Evolutionary conservation across 768 basidiomycete genomes (phyloP).

Genomic region (Multifurca ochricompacta): DNA sequence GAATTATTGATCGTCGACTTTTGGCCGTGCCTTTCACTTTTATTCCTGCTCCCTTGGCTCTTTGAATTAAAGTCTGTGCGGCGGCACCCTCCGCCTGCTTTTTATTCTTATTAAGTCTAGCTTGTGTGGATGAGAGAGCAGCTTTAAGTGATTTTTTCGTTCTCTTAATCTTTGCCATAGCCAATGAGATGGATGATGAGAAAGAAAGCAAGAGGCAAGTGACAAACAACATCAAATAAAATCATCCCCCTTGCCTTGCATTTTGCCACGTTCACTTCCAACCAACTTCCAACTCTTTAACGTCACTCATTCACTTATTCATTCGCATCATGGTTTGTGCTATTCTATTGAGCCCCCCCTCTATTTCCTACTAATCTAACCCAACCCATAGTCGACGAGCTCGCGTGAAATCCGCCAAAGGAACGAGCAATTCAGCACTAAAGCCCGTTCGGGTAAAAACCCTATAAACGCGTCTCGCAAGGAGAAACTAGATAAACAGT

Average conservation of each 20-base stretch:
- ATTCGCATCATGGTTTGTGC: not conserved
- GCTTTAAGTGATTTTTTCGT: slow-evolving; percentile 50
- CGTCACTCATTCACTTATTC: not conserved
- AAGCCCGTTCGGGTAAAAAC: slow-evolving; percentile 68
- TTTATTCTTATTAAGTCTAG: slow-evolving; percentile 53
- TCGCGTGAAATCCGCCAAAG: slow-evolving; percentile 76
- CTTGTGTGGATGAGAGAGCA: slow-evolving; percentile 62
- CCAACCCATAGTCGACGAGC: slow-evolving; percentile 33
- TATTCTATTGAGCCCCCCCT: not conserved
- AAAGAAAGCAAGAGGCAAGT: too few species aligned
- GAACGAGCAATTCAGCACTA: slow-evolving; percentile 73
- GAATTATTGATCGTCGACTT: slow-evolving; percentile 42
- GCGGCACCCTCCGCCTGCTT: slow-evolving; percentile 41
- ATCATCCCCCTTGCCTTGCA: too few species aligned
- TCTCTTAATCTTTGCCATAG: slow-evolving; percentile 22
- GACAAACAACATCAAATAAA: slow-evolving; percentile 20
- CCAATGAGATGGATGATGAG: not conserved
- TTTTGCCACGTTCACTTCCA: slow-evolving; percentile 1
- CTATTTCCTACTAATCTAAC: not conserved
- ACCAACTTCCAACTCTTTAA: slow-evolving; percentile 6
- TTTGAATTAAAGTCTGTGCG: slow-evolving; percentile 45
- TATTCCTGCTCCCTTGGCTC: slow-evolving; percentile 27
- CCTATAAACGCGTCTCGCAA: slow-evolving; percentile 64
- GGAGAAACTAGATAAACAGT: slow-evolving; percentile 61
- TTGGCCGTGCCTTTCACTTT: slow-evolving; percentile 36